These are phyloP conservation scores for Naumovozyma dairenensis DNA, from an alignment of 805 yeast species.

Conservation along the genomic window DNA sequence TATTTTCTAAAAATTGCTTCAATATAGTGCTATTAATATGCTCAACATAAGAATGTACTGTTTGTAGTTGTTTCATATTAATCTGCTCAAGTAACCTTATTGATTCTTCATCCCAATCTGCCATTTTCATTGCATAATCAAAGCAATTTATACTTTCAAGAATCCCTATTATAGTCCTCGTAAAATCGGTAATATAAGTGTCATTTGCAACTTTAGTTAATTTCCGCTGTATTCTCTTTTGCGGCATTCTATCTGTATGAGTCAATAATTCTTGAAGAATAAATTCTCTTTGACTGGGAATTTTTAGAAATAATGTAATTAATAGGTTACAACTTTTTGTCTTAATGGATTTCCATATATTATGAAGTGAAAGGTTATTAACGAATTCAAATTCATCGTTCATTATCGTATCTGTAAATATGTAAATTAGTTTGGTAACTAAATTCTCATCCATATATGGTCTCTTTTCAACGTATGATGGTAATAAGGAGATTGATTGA, in stretches of 20 bases:
- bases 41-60: slow-evolving; percentile 9
- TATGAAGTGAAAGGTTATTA: slow-evolving; percentile 8
- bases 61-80: not conserved
- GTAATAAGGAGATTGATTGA: slow-evolving; percentile 14
- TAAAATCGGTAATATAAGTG: slow-evolving; percentile 20
- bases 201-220: slow-evolving; percentile 13
- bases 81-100: not conserved
- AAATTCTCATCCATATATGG: slow-evolving; percentile 38
- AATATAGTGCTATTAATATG: slow-evolving; percentile 20
- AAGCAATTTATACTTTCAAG: slow-evolving; percentile 18
- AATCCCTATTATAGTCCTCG: slow-evolving; percentile 19
- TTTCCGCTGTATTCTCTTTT: slow-evolving; percentile 29
- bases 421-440: slow-evolving; percentile 51
- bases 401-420: slow-evolving; percentile 25
- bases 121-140: slow-evolving; percentile 2
- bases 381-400: slow-evolving; percentile 8
- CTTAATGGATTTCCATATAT: slow-evolving; percentile 17
- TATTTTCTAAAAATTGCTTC: slow-evolving; percentile 16
- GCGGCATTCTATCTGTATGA: slow-evolving; percentile 41
- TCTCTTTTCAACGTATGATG: slow-evolving; percentile 14
- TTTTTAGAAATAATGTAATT: slow-evolving; percentile 31
- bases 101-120: not conserved
- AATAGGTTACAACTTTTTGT: slow-evolving; percentile 19
- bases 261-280: slow-evolving; percentile 51
- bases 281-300: slow-evolving; percentile 46